Percentiles rank a stretch among this genome's conserved stretches.
phyloP scores from a whole-genome alignment of 139 green algal species.

The Chlorella sp. region DNA sequence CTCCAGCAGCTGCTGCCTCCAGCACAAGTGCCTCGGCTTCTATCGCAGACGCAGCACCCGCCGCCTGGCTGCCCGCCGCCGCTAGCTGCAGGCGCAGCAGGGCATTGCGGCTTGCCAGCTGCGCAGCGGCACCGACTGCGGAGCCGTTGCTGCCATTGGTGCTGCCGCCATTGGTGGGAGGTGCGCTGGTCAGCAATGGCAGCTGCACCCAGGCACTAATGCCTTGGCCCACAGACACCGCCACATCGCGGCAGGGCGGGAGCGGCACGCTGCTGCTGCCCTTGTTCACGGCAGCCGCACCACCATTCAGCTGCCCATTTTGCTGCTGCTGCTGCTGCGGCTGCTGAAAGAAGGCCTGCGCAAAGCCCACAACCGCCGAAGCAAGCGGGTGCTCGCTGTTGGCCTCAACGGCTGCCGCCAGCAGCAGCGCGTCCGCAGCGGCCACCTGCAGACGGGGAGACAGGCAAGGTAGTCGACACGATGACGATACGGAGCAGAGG shows the following conservation, averaged over 20 bases:
- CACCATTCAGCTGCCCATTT: neutral
- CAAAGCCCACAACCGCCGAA: slow-evolving; percentile 75
- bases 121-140: neutral
- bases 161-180: too few species aligned
- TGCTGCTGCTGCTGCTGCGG: neutral
- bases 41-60: neutral
- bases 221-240: slow-evolving; percentile 39
- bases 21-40: slow-evolving; percentile 57
- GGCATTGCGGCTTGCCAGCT: neutral
- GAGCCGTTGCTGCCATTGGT: neutral
- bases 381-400: slow-evolving; percentile 92
- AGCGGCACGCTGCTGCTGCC: neutral
- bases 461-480: neutral
- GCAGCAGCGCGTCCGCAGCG: slow-evolving; percentile 53
- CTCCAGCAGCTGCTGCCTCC: slow-evolving; percentile 2
- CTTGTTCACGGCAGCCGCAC: neutral
- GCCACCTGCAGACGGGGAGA: neutral
- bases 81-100: neutral
- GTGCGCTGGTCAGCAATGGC: neutral
- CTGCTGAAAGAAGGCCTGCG: slow-evolving; percentile 9
- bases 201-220: slow-evolving; percentile 39
- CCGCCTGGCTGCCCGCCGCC: neutral
- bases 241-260: slow-evolving; percentile 15
- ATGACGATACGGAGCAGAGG: neutral
- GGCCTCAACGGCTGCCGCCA: slow-evolving; percentile 80